These are phyloP conservation scores for Annona cherimola DNA, from an alignment of 164 flowering plant species.

Conservation along the genomic window DNA sequence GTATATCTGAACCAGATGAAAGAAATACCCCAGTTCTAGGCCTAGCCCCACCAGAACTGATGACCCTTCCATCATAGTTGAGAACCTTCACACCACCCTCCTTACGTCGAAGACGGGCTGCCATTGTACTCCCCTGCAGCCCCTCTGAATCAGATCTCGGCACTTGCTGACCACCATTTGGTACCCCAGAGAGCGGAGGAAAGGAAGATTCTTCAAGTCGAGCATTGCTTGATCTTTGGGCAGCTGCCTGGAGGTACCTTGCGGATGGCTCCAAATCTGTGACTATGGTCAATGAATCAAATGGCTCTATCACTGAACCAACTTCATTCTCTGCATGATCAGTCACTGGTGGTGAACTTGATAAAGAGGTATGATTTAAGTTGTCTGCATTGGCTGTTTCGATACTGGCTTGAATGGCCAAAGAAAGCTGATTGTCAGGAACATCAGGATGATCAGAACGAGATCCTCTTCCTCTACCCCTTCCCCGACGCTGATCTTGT, in stretches of 20 bases:
- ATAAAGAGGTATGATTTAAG: constrained; percentile 26
- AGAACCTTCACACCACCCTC: constrained; percentile 27
- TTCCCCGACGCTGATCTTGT: constrained; percentile 57
- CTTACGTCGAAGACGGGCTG: constrained; percentile 56
- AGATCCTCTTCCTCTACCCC: constrained; percentile 57
- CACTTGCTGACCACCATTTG: constrained; percentile 34
- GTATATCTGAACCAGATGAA: constrained; percentile 13
- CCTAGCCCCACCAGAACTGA: constrained; percentile 8
- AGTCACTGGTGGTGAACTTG: constrained; percentile 21
- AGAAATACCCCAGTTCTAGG: background rate
- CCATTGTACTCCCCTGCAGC: constrained; percentile 49
- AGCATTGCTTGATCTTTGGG: constrained; percentile 33
- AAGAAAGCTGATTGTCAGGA: constrained; percentile 49
- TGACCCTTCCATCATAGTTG: constrained; percentile 5
- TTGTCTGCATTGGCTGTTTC: constrained; percentile 37
- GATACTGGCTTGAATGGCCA: constrained; percentile 68
- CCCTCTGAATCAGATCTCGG: constrained; percentile 26
- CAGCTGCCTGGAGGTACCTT: constrained; percentile 72
- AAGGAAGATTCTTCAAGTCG: constrained; percentile 66
- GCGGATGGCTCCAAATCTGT: constrained; percentile 54
- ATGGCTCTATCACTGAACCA: constrained; percentile 42
- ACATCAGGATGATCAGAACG: constrained; percentile 42
- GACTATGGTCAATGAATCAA: constrained; percentile 40
- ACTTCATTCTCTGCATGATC: constrained; percentile 32
- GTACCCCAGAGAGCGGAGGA: constrained; percentile 60